Base-by-base conservation (phyloP, 352 stramenopile genomes). In the Pythium dissotocum region DNA sequence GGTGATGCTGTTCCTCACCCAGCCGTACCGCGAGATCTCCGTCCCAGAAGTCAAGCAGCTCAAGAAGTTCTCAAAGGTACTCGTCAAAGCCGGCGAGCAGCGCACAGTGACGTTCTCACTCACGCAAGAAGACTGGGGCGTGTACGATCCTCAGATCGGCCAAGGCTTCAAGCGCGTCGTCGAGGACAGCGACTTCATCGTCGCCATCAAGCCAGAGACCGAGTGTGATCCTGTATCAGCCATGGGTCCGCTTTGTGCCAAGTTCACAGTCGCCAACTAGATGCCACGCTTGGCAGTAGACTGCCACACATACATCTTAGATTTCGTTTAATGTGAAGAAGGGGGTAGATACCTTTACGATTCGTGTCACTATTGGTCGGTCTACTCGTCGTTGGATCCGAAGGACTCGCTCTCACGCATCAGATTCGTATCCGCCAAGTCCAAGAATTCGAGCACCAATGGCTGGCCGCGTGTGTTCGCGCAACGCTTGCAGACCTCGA, bases 1-100 rank as follows among this genome's bases (percentile, higher is more conserved):
- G 0, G 72, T 79, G 12, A 74, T 82, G 65, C 54, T 82, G 6
- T 82, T 79, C 40, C 16, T 77, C 44, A 73, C 64, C 14, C 58
- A 73, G 28, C 54, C 67, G 24, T 73, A 73, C 28, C 67, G 85
- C 13, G 62, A 72, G 33, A 83, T 87, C 55, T 81, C 87, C 1
- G 80, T 91, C 7, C 89, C 89, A 0, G 87, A 94, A 60, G 82
- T 92, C 26, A 96, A 95, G 71, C 81, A 90, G 64, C 81, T 97
- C 28, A 87, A 87, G 56, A 83, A 85, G 61, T 95, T 94, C 66
- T 64, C 77, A 18, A 96, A 96, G 73, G 76, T 97, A 0, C 33
- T 36, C 24, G 48, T 80, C n/a, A 52, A 48, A 4, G 26, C 65
- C 0, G 67, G 67, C 7, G 67, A 76, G 46, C 21, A 61, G 13